Evolutionary conservation across 1,139 yeast species (phyloP), one percentile per base, ranked within the genome.

Genomic region (Lodderomyces pseudojiufengensis): DNA sequence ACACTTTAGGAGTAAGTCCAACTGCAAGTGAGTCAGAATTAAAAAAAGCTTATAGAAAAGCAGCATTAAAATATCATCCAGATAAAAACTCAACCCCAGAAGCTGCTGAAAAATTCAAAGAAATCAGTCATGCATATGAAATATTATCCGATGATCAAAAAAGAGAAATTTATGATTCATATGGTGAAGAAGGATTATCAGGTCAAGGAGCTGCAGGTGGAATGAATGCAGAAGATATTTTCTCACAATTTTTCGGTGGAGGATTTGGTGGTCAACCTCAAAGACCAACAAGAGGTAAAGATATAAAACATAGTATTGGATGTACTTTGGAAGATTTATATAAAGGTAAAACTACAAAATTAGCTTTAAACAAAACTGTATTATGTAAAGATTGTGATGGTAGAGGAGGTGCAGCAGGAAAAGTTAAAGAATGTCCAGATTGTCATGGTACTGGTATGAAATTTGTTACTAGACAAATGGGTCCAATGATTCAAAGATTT

Each of bases 401-500:
- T 54, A 80, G 81, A 55, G 99, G 99, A 61, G 98, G 98, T 66
- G 87, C 87, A 59, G 87, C 80, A 50, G 95, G 95, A 43, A 75
- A 87, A 43, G 95, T 90, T 50, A 84, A 84, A 72, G 80, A 81
- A 55, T 92, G 99, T 80, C 50, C 80, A 39, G 64, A 80, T 32
- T 92, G 99, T 80, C 64, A 63, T 46, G 99, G 99, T 65, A 76
- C 77, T 54, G 99, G 99, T 77, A 71, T 84, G 64, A 86, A 80
- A 65, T 84, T 92, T 51, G 84, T 90, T 51, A 87, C 97, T 40
- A 85, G 96, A 72, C 97, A 92, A 66, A 90, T 92, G 97, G 99
- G 99, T 50, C 97, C 96, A 47, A 88, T 92, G 94, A 84, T 92
- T 55, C 99, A 92, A 72, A 82, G 97, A 73, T 85, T 85, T 79